phyloP scores from a whole-genome alignment of 2,329 filamentous ascomycete species.

The Ascomycota sp. region DNA sequence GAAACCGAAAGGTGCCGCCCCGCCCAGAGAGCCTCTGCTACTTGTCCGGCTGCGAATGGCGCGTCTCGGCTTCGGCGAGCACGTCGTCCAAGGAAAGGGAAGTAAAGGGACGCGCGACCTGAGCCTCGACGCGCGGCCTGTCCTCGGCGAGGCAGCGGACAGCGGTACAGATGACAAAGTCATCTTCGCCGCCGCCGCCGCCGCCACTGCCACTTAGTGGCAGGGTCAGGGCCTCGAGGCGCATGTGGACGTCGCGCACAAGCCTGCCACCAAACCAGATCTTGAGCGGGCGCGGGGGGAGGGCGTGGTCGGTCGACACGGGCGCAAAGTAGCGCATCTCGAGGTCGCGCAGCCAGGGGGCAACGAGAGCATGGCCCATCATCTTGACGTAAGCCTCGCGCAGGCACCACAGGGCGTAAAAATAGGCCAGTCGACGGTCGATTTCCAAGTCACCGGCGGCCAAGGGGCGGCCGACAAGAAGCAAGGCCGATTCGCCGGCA shows the following conservation, averaged over 20 bases:
- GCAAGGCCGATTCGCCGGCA: too few species aligned
- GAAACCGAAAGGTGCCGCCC: too few species aligned
- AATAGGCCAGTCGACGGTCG: conserved; percentile 44
- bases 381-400: conserved; percentile 72
- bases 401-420: conserved; percentile 63
- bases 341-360: conserved; percentile 48
- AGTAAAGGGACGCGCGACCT: conserved; percentile 10
- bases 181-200: too few species aligned
- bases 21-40: too few species aligned
- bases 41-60: too few species aligned
- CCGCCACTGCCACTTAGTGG: too few species aligned
- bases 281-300: conserved; percentile 6
- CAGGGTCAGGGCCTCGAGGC: conserved; percentile 18
- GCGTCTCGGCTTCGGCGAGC: conserved; percentile 20
- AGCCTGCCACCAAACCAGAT: conserved; percentile 11
- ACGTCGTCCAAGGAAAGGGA: conserved; percentile 20
- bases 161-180: conserved; percentile 34
- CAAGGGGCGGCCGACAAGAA: conserved; percentile 14
- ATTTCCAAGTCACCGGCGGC: background rate
- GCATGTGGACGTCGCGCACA: conserved; percentile 15
- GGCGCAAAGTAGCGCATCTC: conserved; percentile 46
- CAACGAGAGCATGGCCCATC: conserved; percentile 57
- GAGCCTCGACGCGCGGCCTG: conserved; percentile 20
- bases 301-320: conserved; percentile 18
- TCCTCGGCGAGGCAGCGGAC: conserved; percentile 11